phyloP scores from a whole-genome alignment of 2,329 filamentous ascomycete genomes.

The Penicillium sp. region DNA sequence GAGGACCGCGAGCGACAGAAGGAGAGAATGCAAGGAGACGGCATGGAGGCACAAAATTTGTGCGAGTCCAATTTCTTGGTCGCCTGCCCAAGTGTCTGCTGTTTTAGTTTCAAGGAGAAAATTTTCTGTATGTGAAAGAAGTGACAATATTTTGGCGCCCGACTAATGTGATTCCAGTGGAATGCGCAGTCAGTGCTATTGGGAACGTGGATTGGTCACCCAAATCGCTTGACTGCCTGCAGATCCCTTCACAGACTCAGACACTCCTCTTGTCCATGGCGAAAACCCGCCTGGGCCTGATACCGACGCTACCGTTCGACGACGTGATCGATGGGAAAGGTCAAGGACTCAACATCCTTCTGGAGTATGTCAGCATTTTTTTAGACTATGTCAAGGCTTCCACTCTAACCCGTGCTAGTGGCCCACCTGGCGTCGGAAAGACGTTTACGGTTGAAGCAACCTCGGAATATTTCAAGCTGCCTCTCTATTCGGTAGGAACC shows the following conservation, averaged over 20 bases:
- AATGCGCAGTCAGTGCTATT: slow-evolving; percentile 27
- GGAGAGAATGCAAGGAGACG: slow-evolving; percentile 1
- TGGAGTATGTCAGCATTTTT: slow-evolving; percentile 1
- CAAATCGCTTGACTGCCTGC: slow-evolving; percentile 25
- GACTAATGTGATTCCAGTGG: slow-evolving; percentile 5
- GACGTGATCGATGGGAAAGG: slow-evolving; percentile 42
- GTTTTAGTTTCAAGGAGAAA: slow-evolving; percentile 4
- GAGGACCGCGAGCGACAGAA: background rate
- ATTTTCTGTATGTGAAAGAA: slow-evolving; percentile 1
- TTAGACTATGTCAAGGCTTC: background rate
- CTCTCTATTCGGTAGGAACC: slow-evolving; percentile 4
- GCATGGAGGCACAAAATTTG: background rate
- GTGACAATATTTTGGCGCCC: background rate
- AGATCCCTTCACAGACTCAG: slow-evolving; percentile 29
- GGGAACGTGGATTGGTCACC: slow-evolving; percentile 25
- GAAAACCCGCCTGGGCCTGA: slow-evolving; percentile 23
- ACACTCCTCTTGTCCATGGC: slow-evolving; percentile 24
- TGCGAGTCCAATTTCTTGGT: background rate
- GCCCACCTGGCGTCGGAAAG: slow-evolving; percentile 10
- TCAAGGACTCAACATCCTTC: slow-evolving; percentile 15
- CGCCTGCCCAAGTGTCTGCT: background rate
- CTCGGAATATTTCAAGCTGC: background rate
- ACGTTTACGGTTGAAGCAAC: background rate
- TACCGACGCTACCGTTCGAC: slow-evolving; percentile 30
- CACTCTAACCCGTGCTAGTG: background rate